phyloP scores from a whole-genome alignment of 2,329 filamentous ascomycete species.

The Ceratocystis papillata region DNA sequence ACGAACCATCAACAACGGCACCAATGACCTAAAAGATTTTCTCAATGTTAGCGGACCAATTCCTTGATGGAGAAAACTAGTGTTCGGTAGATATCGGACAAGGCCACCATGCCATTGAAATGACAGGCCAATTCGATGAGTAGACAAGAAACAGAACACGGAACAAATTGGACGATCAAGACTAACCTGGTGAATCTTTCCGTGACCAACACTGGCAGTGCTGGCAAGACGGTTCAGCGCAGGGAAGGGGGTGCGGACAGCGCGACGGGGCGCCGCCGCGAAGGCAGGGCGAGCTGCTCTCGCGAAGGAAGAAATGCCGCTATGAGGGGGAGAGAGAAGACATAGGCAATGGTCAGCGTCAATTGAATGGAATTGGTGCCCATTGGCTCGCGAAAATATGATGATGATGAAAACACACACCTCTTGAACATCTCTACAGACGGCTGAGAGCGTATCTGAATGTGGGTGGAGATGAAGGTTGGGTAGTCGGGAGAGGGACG shows the following conservation, averaged over 20 bases:
- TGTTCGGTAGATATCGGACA: conserved; percentile 15
- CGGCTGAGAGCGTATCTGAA: conserved; percentile 54
- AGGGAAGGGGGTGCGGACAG: conserved; percentile 45
- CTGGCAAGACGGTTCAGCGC: conserved; percentile 49
- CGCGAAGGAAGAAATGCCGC: conserved; percentile 56
- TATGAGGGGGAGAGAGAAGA: conserved; percentile 34
- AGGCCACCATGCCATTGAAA: conserved; percentile 7
- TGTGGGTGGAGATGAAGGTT: conserved; percentile 46
- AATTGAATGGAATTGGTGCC: conserved; percentile 35
- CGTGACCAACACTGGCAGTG: conserved; percentile 47
- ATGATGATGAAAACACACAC: conserved; percentile 42
- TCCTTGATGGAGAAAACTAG: neutral
- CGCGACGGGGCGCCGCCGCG: conserved; percentile 46
- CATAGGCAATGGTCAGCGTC: conserved; percentile 26
- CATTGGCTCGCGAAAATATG: conserved; percentile 28
- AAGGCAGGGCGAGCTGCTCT: conserved; percentile 52
- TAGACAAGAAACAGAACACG: neutral
- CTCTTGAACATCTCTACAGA: conserved; percentile 75
- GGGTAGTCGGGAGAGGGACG: conserved; percentile 37
- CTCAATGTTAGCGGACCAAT: conserved; percentile 34
- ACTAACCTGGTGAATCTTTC: conserved; percentile 59
- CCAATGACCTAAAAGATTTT: conserved; percentile 80
- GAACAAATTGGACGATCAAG: conserved; percentile 7
- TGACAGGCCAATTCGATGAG: neutral
- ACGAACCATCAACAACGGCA: conserved; percentile 96